A percentile compares a stretch with the other conserved stretches of the same genome.
phyloP scores from a whole-genome alignment of 306 rosid species.

The Hippophae rhamnoides region DNA sequence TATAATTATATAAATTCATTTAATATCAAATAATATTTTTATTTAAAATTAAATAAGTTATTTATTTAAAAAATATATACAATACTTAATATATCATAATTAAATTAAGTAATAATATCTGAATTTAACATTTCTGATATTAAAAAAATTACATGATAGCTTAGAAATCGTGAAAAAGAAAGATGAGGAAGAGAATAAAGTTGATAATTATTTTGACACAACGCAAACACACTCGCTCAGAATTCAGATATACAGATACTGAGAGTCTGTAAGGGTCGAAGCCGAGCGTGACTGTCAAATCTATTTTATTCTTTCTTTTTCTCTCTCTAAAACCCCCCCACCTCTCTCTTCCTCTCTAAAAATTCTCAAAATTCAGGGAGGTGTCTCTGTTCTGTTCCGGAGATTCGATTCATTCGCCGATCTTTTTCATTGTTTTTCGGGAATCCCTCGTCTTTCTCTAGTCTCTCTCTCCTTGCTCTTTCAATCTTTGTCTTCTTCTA shows the following conservation, averaged over 20 bases:
- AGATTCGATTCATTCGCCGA: slow-evolving; percentile 72
- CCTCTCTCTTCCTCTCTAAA: slow-evolving; percentile 16
- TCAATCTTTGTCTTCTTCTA: slow-evolving; percentile 43
- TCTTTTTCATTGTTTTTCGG: slow-evolving; percentile 47
- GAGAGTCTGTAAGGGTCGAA: slow-evolving; percentile 16
- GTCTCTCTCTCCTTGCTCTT: background rate
- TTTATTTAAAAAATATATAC: no score
- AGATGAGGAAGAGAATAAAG: slow-evolving; percentile 2
- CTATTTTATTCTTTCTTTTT: slow-evolving; percentile 60
- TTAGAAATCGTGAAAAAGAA: background rate
- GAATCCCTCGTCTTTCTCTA: slow-evolving; percentile 39
- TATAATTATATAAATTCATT: no score
- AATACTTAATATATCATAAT: no score
- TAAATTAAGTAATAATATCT: no score
- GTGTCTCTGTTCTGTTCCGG: slow-evolving; percentile 35
- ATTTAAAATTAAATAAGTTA: background rate
- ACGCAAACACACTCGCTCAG: slow-evolving; percentile 1
- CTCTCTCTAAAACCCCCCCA: slow-evolving; percentile 10
- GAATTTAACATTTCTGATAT: no score
- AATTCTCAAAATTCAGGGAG: slow-evolving; percentile 33
- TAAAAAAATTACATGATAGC: no score
- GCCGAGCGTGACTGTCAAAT: slow-evolving; percentile 91
- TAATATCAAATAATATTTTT: no score
- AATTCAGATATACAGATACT: slow-evolving; percentile 18
- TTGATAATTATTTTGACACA: background rate